These are phyloP conservation scores for Ganoderma resinaceum DNA, from an alignment of 1,284 basidiomycete genomes.

Conservation along the genomic window DNA sequence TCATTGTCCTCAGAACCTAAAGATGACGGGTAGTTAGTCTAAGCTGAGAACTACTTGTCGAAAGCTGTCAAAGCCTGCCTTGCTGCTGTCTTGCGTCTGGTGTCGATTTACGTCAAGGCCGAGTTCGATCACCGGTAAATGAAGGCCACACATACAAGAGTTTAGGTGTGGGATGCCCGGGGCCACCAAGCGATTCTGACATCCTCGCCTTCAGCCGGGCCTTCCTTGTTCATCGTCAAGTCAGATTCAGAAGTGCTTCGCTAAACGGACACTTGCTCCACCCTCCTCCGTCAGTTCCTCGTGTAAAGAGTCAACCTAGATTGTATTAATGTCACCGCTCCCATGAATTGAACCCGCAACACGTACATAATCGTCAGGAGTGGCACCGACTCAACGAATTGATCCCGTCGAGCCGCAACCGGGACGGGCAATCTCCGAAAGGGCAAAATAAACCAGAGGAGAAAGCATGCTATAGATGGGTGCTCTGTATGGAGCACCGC, in stretches of 20 bases:
- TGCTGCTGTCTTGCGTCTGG: background rate
- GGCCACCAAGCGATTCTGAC: background rate
- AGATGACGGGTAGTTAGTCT: background rate
- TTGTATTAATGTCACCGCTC: background rate
- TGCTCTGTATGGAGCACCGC: background rate
- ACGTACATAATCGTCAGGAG: background rate
- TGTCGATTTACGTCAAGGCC: background rate
- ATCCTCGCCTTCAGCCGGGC: background rate
- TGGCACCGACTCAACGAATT: background rate
- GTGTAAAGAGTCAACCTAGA: background rate
- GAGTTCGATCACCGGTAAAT: background rate
- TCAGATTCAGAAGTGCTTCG: background rate
- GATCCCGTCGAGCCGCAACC: background rate
- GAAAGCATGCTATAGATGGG: background rate
- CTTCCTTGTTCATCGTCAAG: background rate
- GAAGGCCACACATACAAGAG: background rate
- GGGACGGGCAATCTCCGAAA: background rate
- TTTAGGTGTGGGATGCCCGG: background rate
- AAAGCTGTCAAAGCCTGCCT: background rate
- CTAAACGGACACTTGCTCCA: background rate
- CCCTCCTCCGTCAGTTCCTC: background rate
- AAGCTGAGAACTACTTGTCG: background rate
- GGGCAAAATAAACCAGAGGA: background rate
- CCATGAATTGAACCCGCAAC: background rate
- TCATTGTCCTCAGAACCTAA: background rate